Conservation (phyloP, 306 rosid species). For the Lathyrus tuberosus region DNA sequence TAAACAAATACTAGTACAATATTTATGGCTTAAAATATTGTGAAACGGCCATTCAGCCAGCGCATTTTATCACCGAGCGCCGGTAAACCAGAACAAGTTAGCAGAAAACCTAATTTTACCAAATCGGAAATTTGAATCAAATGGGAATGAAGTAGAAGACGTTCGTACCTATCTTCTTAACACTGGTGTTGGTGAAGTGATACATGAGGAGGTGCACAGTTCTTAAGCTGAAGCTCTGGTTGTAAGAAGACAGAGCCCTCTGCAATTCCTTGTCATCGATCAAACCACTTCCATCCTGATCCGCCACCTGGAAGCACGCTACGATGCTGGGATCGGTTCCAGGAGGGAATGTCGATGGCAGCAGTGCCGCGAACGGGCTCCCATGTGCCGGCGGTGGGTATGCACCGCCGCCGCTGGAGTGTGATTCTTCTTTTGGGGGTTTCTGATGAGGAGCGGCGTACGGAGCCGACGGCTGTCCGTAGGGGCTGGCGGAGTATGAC, state of each 20-base stretch:
- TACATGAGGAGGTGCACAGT: conserved; percentile 96
- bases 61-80: conserved; percentile 30
- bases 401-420: conserved; percentile 34
- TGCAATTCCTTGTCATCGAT: conserved; percentile 95
- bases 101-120: conserved; percentile 18
- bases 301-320: conserved; percentile 87
- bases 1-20: not conserved
- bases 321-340: conserved; percentile 85
- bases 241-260: conserved; percentile 77
- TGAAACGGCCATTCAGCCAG: conserved; percentile 27
- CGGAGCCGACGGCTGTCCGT: conserved; percentile 41
- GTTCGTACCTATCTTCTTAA: conserved; percentile 72
- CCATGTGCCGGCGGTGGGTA: conserved; percentile 56
- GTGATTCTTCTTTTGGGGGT: conserved; percentile 55
- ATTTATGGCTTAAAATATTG: not conserved
- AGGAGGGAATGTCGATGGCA: conserved; percentile 88
- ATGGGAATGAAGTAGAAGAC: not conserved
- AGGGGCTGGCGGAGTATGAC: conserved; percentile 35
- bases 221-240: conserved; percentile 82
- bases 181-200: conserved; percentile 74
- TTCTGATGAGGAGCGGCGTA: conserved; percentile 43
- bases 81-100: conserved; percentile 14
- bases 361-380: conserved; percentile 66
- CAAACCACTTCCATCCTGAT: conserved; percentile 88
- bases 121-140: conserved; percentile 7